Conservation (phyloP, 225 moss, liverwort and hornwort genomes). For the Pleurozium schreberi region DNA sequence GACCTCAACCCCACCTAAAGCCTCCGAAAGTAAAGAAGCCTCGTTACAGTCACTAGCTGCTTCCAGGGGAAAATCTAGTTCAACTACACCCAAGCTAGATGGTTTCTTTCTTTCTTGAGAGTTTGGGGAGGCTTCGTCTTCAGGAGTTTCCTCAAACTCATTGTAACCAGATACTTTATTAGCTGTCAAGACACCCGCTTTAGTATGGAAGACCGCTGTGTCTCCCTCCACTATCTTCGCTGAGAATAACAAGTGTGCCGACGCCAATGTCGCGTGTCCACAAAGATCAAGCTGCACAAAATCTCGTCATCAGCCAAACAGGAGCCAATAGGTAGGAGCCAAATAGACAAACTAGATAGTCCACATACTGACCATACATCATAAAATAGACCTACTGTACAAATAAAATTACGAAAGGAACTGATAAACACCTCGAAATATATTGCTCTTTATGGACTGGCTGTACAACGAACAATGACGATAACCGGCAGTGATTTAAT, state of each 20-base stretch:
- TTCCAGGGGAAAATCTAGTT: slow-evolving; percentile 70
- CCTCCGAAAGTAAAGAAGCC: slow-evolving; percentile 49
- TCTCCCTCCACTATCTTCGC: slow-evolving; percentile 83
- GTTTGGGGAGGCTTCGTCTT: slow-evolving; percentile 13
- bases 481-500: background rate
- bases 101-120: slow-evolving; percentile 39
- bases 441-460: background rate
- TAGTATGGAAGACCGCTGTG: slow-evolving; percentile 63
- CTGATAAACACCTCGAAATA: background rate
- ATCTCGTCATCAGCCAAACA: background rate
- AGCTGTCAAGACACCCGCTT: slow-evolving; percentile 56
- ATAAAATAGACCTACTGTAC: background rate
- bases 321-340: background rate
- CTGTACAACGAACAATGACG: background rate
- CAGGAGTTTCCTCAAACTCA: slow-evolving; percentile 19
- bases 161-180: slow-evolving; percentile 67
- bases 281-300: slow-evolving; percentile 22
- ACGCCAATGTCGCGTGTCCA: slow-evolving; percentile 30
- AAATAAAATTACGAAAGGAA: background rate
- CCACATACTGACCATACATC: background rate
- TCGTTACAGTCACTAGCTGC: slow-evolving; percentile 32
- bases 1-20: slow-evolving; percentile 51
- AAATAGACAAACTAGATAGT: background rate
- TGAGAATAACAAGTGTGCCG: slow-evolving; percentile 77
- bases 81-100: slow-evolving; percentile 71